Conservation (phyloP, 208 protist genomes). For the Trypanosoma platydactyli region DNA sequence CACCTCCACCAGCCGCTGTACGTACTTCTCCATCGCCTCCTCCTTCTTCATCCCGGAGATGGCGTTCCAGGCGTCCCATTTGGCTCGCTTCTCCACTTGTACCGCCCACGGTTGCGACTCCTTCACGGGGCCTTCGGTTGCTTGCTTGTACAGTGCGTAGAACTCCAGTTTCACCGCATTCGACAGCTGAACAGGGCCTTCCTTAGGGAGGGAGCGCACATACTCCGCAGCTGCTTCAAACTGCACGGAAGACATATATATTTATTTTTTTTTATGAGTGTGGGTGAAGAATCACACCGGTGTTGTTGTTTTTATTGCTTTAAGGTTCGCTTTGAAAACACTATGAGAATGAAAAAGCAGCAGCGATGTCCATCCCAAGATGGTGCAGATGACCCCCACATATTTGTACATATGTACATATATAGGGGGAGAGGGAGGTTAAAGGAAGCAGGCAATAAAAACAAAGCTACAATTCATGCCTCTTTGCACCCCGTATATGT, state of each 20-base stretch:
- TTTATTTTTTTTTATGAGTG: neutral
- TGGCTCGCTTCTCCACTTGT: constrained; percentile 91
- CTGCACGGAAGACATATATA: constrained; percentile 66
- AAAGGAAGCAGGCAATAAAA: constrained; percentile 25
- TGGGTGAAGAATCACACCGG: neutral
- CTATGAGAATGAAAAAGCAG: neutral
- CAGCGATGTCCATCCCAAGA: no score
- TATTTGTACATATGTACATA: no score
- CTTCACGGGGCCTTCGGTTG: constrained; percentile 93
- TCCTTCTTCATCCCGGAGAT: constrained; percentile 90
- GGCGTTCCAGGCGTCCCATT: constrained; percentile 94
- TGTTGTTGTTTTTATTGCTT: no score
- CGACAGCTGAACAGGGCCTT: constrained; percentile 79
- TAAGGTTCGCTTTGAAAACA: constrained; percentile 1
- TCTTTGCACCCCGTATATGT: no score
- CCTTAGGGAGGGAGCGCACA: constrained; percentile 80
- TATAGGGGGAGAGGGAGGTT: constrained; percentile 1
- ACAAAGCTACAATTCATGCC: no score
- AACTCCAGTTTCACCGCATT: constrained; percentile 92
- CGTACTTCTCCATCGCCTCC: constrained; percentile 91
- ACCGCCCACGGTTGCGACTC: constrained; percentile 90
- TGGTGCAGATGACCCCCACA: neutral
- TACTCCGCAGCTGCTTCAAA: constrained; percentile 84
- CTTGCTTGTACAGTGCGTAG: constrained; percentile 98
- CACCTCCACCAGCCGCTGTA: constrained; percentile 68